Base-by-base conservation (phyloP, 2,329 filamentous ascomycete species). In the Clarireedia hainanense region DNA sequence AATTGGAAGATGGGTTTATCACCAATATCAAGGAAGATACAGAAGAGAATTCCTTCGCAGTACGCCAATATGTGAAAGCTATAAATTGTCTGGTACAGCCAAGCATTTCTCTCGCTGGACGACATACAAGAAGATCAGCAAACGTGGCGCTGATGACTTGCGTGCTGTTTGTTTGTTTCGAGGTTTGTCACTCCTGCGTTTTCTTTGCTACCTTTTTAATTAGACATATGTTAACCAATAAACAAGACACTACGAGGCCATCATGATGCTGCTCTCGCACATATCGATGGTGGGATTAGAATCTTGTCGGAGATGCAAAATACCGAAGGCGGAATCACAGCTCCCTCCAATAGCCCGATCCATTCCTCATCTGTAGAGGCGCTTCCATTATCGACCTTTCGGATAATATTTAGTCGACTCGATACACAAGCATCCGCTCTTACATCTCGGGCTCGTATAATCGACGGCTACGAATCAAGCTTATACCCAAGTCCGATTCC, bases 101-200 rank as follows among this genome's bases (percentile, higher is more conserved):
- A 23, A 43, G 24, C 23, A 50, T 55, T n/a, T 43, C 15, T 36
- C 3, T 45, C 12, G 45, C 50, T 17, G 49, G 34, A 15, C 48
- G 42, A n/a, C 45, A 58, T 17, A 45, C 50, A 26, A 57, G 50
- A 17, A 49, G 50, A 20, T 47, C 50, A 7, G 56, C 57, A 7
- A 59, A 63, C 40, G 50, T 63, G 4, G 56, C 56, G 2, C 40
- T 62, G 9, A 60, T 59, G 7, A 53, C 60, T 12, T 63, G 61
- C 42, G 34, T 63, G 12, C 23, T 63, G 15, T 62, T 63, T 30
- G 47, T 63, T 24, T 63, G 57, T 24, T 62, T 63, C n/a, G 61
- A 63, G 50, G 60, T 62, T 42, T 54, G 57, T 45, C 17, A 23
- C 10, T 27, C 26, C 4, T 10, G 14, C n/a, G 10, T n/a, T 10